These are phyloP conservation scores for Zoysia matrella DNA, from an alignment of 202 grass and related monocot species.

Conservation along the genomic window DNA sequence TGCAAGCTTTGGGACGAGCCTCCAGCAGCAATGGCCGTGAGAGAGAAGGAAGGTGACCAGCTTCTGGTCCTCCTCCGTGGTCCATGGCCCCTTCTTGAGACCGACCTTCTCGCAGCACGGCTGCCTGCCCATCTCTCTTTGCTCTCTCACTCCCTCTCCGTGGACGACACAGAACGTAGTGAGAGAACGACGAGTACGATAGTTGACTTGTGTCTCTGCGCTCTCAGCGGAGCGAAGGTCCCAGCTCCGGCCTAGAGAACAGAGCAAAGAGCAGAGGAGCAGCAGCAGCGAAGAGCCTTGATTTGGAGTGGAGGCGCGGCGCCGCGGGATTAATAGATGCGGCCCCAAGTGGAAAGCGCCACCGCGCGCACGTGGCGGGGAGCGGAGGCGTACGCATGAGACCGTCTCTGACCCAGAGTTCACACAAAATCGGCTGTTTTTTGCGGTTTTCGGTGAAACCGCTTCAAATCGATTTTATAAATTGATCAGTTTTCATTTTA, in stretches of 20 bases:
- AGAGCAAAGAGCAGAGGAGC: neutral
- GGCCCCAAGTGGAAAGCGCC: slow-evolving; percentile 47
- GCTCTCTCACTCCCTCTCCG: neutral
- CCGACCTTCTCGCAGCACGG: slow-evolving; percentile 90
- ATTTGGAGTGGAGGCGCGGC: slow-evolving; percentile 30
- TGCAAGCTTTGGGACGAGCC: slow-evolving; percentile 81
- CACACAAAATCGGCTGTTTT: no score
- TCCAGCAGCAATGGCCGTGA: slow-evolving; percentile 84
- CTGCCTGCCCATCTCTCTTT: slow-evolving; percentile 72
- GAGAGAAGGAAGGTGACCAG: slow-evolving; percentile 78
- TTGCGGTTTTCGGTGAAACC: no score
- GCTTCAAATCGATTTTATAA: no score
- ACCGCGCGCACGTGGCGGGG: slow-evolving; percentile 44
- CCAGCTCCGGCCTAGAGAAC: neutral
- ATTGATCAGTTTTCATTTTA: no score
- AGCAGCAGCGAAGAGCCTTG: neutral
- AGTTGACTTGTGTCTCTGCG: neutral
- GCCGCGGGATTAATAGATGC: slow-evolving; percentile 48
- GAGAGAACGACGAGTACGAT: neutral
- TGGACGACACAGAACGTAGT: neutral
- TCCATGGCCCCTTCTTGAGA: slow-evolving; percentile 93
- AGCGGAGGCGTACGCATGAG: slow-evolving; percentile 39
- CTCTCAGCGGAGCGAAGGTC: neutral
- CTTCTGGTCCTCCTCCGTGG: slow-evolving; percentile 79
- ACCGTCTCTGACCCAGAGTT: slow-evolving; percentile 30